Base-by-base conservation (phyloP, 306 rosid species). In the Sicyos edulis region DNA sequence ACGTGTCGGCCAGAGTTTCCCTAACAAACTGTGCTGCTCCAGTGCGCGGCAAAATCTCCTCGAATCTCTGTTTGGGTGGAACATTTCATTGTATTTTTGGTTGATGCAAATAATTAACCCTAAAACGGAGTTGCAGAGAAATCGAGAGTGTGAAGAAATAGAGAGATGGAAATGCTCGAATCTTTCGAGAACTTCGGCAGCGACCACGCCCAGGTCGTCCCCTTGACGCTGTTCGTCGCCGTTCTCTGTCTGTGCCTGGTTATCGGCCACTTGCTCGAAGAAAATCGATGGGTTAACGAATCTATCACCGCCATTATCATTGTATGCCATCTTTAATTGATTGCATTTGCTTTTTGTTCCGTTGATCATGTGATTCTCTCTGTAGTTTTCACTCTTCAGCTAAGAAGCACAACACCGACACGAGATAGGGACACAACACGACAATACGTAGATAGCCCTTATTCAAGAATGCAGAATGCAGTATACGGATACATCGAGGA, bases 231-330 rank as follows among this genome's bases (percentile, higher is more conserved):
- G 29, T 90, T 87, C 74, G 96, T 87, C 24, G 92, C 97, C 7
- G 88, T 90, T 78, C 87, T 93, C 8, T 90, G 96, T 71, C 77
- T 90, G 2, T 88, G 95, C 71, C 63, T 93, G 60, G 59, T 90
- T 73, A 53, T 90, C 61, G 95, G 98, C 61, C 91, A 93, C 79
- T 83, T 90, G 86, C 79, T 93, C 8, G 88, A 87, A 76, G 87
- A 81, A 76, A 87, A 79, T 34, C 89, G 90, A 47, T 93, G 98
- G 95, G 79, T 93, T 45, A 93, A 93, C 73, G 96, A 93, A 74
- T 93, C 96, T 62, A 88, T 93, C 68, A 83, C 87, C 7, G 96
- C 98, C 85, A 90, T 93, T 84, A 9, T 88, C 75, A 64, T 85
- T 9, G 98, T 93, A 75, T 40, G 5, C 17, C 20, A 21, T n/a